These are phyloP conservation scores for Rhodotorula glutinis DNA, from an alignment of 1,284 basidiomycete species.

Conservation along the genomic window DNA sequence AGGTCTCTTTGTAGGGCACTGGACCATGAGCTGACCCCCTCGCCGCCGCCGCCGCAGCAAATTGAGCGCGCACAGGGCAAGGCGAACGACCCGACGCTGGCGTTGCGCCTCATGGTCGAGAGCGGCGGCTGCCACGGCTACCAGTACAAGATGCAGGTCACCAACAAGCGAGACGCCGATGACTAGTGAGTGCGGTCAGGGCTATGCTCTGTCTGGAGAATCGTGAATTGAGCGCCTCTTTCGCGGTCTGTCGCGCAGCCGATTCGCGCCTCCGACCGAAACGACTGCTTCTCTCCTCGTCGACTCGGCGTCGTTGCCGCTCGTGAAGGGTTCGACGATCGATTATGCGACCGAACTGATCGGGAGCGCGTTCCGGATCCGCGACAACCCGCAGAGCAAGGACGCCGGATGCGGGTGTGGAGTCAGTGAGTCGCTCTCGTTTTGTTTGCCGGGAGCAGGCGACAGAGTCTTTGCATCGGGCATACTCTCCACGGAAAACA, in stretches of 20 bases:
- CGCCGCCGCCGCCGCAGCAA: constrained; percentile 14
- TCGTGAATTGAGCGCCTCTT: not conserved
- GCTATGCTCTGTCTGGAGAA: not conserved
- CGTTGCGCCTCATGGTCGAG: constrained; percentile 73
- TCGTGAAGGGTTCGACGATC: constrained; percentile 76
- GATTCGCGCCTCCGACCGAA: constrained; percentile 18
- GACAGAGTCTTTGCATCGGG: too few relatives aligned
- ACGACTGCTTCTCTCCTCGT: constrained; percentile 57
- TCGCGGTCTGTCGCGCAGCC: constrained; percentile 10
- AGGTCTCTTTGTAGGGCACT: too few relatives aligned
- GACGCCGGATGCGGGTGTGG: constrained; percentile 85
- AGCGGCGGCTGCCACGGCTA: constrained; percentile 91
- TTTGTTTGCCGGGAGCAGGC: not conserved
- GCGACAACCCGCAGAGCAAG: constrained; percentile 72
- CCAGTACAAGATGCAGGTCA: constrained; percentile 82
- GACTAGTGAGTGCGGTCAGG: constrained; percentile 66
- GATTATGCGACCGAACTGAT: constrained; percentile 90
- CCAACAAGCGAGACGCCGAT: constrained; percentile 57
- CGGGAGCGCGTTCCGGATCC: constrained; percentile 74
- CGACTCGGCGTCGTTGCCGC: constrained; percentile 72
- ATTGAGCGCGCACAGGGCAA: constrained; percentile 25
- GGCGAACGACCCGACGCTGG: constrained; percentile 60
- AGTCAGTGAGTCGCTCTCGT: constrained; percentile 56
- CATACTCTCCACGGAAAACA: too few relatives aligned
- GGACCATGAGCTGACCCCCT: not conserved